These are phyloP conservation scores for Ceratocystis eucalypticola DNA, from an alignment of 2,329 filamentous ascomycete species.

Conservation along the genomic window DNA sequence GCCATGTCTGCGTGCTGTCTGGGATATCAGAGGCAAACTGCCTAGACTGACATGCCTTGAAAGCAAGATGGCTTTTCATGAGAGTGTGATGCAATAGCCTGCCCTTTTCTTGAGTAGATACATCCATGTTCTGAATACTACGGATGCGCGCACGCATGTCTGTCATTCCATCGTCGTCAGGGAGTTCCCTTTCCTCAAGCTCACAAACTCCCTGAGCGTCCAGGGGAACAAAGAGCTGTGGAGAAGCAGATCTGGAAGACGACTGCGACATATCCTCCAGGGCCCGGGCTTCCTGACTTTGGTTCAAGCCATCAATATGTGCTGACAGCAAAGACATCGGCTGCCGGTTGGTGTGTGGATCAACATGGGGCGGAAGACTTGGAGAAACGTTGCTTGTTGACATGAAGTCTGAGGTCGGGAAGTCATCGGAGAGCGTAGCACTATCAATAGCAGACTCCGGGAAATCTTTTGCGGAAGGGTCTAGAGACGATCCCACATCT, in stretches of 20 bases:
- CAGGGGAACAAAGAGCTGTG: neutral
- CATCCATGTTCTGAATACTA: conserved; percentile 48
- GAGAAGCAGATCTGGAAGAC: conserved; percentile 2
- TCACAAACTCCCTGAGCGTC: neutral
- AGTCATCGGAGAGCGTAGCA: neutral
- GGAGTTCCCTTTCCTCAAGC: conserved; percentile 25
- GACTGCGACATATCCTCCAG: neutral
- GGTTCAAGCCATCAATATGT: neutral
- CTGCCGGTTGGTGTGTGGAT: neutral
- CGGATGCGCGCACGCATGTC: conserved; percentile 53
- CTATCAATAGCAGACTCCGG: neutral
- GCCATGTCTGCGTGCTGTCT: conserved; percentile 14
- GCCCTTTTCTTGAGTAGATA: conserved; percentile 52
- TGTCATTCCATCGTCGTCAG: conserved; percentile 69
- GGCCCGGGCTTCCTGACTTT: neutral
- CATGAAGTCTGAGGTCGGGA: neutral
- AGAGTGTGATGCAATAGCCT: conserved; percentile 56
- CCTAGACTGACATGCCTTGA: neutral
- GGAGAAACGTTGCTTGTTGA: neutral
- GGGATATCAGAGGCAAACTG: neutral
- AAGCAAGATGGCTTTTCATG: conserved; percentile 47
- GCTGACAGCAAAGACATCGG: neutral
- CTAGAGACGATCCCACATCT: conserved; percentile 18
- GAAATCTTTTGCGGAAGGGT: conserved; percentile 4
- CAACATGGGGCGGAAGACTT: neutral